These are phyloP conservation scores for Vanilla planifolia DNA, from an alignment of 106 monocot species.

Conservation along the genomic window DNA sequence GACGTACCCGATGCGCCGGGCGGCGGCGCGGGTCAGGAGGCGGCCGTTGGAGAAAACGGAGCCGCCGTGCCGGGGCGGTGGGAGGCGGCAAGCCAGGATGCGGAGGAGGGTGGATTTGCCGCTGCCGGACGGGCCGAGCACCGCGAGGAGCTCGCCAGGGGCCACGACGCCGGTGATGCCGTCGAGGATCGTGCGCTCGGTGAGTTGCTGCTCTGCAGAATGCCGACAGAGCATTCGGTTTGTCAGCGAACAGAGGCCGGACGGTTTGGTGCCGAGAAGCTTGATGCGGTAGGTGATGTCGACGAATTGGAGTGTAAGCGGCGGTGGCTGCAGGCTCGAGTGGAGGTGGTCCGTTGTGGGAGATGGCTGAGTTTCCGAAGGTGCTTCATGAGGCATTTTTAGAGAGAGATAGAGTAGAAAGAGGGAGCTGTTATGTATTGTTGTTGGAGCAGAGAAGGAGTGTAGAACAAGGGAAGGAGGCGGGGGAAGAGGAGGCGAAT, in stretches of 20 bases:
- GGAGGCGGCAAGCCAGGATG: conserved; percentile 48
- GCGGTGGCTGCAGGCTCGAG: background rate
- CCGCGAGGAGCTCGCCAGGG: conserved; percentile 67
- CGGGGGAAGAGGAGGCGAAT: too few relatives aligned
- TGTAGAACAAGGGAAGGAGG: too few relatives aligned
- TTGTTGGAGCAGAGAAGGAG: too few relatives aligned
- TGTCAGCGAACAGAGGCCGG: background rate
- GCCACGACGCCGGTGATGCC: conserved; percentile 43
- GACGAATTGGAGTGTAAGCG: conserved; percentile 29
- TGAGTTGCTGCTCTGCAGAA: background rate
- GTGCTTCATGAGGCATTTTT: too few relatives aligned
- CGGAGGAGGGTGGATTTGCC: conserved; percentile 79
- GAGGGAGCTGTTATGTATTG: too few relatives aligned
- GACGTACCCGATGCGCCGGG: conserved; percentile 48
- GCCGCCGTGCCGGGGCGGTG: conserved; percentile 16
- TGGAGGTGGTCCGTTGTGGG: conserved; percentile 1
- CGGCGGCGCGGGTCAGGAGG: conserved; percentile 7
- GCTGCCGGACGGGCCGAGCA: conserved; percentile 86
- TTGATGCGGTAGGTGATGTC: conserved; percentile 45
- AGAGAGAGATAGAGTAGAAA: too few relatives aligned
- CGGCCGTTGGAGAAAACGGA: conserved; percentile 30
- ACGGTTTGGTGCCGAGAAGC: background rate
- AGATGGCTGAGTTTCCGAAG: background rate
- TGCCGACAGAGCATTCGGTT: conserved; percentile 3
- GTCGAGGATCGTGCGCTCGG: conserved; percentile 48